These are phyloP conservation scores for Beauveria medogensis DNA, from an alignment of 2,329 filamentous ascomycete genomes.

Conservation along the genomic window DNA sequence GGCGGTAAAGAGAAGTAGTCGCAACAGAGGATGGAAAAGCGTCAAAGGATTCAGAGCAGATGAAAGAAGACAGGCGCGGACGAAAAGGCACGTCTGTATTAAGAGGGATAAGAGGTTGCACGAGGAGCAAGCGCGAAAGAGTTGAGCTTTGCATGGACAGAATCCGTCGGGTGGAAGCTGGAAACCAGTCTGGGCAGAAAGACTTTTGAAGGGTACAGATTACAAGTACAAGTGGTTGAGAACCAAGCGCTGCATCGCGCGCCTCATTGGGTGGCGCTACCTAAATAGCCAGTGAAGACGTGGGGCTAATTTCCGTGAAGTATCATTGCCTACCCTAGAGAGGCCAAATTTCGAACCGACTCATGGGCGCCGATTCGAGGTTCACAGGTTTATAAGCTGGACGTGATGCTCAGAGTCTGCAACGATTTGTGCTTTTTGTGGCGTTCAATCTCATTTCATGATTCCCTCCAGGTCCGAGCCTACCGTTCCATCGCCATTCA, in stretches of 20 bases:
- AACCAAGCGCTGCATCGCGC: not conserved
- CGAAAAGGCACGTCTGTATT: not conserved
- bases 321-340: conserved; percentile 4
- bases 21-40: not conserved
- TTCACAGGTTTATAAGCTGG: not conserved
- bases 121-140: not conserved
- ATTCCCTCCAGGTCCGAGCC: not conserved
- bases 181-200: not conserved
- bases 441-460: not conserved
- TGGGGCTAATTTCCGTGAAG: not conserved
- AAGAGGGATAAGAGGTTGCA: not conserved
- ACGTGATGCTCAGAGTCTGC: not conserved
- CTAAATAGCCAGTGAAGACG: not conserved
- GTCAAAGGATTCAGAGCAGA: not conserved
- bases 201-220: not conserved
- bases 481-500: not conserved
- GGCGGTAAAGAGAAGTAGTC: not conserved
- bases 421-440: not conserved
- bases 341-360: not conserved
- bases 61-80: not conserved
- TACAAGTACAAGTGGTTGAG: not conserved
- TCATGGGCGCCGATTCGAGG: conserved; percentile 13
- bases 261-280: conserved; percentile 3
- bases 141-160: not conserved
- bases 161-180: not conserved